Conservation (phyloP, 495 filamentous ascomycete genomes). For the Annulohypoxylon nitens region DNA sequence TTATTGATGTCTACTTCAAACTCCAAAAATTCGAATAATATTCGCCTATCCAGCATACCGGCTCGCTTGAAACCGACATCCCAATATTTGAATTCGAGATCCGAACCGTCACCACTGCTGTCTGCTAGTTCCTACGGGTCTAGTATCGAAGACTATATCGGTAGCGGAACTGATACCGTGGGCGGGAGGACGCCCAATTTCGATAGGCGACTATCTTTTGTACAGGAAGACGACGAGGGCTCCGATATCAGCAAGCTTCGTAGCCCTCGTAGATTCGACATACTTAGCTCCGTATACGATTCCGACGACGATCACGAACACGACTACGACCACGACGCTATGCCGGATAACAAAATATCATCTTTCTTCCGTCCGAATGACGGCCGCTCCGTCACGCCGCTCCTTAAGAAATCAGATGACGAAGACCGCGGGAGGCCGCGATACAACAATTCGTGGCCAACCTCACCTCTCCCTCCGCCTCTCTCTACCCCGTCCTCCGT, state of each 20-base stretch:
- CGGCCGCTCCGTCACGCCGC: constrained; percentile 66
- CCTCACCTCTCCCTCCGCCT: constrained; percentile 41
- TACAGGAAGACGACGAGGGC: constrained; percentile 42
- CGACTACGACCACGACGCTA: constrained; percentile 44
- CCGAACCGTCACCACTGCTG: constrained; percentile 40
- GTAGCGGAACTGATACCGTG: constrained; percentile 47
- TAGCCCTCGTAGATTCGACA: constrained; percentile 35
- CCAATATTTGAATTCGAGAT: constrained; percentile 37
- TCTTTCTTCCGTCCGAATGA: constrained; percentile 64
- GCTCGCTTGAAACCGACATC: constrained; percentile 42
- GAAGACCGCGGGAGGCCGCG: constrained; percentile 66
- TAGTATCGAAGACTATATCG: constrained; percentile 46
- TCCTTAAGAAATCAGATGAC: constrained; percentile 61
- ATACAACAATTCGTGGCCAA: constrained; percentile 55
- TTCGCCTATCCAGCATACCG: constrained; percentile 45
- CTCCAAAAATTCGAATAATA: constrained; percentile 40
- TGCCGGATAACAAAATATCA: constrained; percentile 50
- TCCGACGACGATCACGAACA: constrained; percentile 43
- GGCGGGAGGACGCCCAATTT: constrained; percentile 42
- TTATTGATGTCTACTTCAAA: constrained; percentile 15
- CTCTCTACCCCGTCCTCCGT: constrained; percentile 37
- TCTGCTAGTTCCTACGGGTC: constrained; percentile 47
- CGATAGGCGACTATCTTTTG: constrained; percentile 39
- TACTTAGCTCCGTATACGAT: constrained; percentile 24
- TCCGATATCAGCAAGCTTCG: constrained; percentile 31